Base-by-base conservation (phyloP, 2,329 filamentous ascomycete genomes). In the Sordariomycetes sp. region DNA sequence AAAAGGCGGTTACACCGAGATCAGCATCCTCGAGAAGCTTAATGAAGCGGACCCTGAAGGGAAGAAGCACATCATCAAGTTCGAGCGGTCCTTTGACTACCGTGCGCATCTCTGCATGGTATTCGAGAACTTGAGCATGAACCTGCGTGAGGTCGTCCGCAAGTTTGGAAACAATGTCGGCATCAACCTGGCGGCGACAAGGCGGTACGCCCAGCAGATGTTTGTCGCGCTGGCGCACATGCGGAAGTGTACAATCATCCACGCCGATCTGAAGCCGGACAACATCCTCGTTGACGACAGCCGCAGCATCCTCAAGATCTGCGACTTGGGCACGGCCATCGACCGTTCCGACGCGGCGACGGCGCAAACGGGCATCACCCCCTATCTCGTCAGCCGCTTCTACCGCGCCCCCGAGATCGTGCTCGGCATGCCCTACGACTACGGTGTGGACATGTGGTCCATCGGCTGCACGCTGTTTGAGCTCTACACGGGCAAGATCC, bases 321-420 rank as follows among this genome's bases (percentile, higher is more conserved):
- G 88, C 56, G 92, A 98, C 68, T 63, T 98, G 52, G 92, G 92
- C 35, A 96, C 92, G n/a, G 92, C 92, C 19, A 90, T 90, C 37
- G 84, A 94, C 49, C 79, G 82, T 35, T 82, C 84, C 10, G 92
- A 98, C 47, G 73, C 73, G 2, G 72, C 71, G 15, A 76, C 70
- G n/a, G 69, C 71, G 8, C 70, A 76, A 38, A 92, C 84, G 42
- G 86, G 94, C 50, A 83, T 94, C 41, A 94, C 87, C 1, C 87
- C 87, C 10, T 96, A 96, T 53, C 79, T 98, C 2, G 87, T 96
- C 51, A 95, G 87, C 63, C 82, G 93, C 36, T 98, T 96, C 61
- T 98, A 98, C 57, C 82, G 92, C 40, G 92, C 92, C 4, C 92
- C 93, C 3, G 92, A 98, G 62, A 86, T 98, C 52, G 94, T 98